A percentile compares a stretch with the other conserved stretches of the same genome.
Evolutionary conservation across 345 rosid genomes (phyloP).

Genomic region (Draba incana): DNA sequence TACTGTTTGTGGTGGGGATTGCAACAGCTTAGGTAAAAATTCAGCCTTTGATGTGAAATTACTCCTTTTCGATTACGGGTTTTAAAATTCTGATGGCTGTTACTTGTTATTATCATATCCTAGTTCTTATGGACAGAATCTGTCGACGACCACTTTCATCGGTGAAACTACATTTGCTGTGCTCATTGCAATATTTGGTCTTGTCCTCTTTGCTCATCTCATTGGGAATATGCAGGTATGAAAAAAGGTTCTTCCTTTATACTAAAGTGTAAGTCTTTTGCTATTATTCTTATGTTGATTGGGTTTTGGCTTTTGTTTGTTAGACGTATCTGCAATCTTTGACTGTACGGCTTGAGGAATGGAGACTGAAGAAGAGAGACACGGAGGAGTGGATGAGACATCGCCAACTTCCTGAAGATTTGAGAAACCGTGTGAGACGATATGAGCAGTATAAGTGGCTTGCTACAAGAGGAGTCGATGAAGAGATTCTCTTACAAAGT

Average conservation of each 20-base stretch:
- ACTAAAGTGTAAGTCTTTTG: neutral
- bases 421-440: conserved; percentile 64
- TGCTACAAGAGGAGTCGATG: conserved; percentile 89
- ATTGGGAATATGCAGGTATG: conserved; percentile 98
- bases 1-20: conserved; percentile 93
- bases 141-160: conserved; percentile 76
- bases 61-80: neutral
- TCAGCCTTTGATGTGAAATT: neutral
- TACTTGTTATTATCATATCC: conserved; percentile 35
- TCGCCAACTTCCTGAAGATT: conserved; percentile 87
- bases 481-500: conserved; percentile 72
- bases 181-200: conserved; percentile 81
- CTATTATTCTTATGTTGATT: conserved; percentile 20
- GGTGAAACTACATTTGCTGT: conserved; percentile 91
- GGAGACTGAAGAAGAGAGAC: conserved; percentile 91
- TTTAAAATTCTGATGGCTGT: conserved; percentile 14
- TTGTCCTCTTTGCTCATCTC: conserved; percentile 86
- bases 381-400: conserved; percentile 98
- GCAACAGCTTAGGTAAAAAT: conserved; percentile 73
- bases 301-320: conserved; percentile 28
- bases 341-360: conserved; percentile 86
- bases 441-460: conserved; percentile 90
- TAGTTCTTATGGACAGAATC: conserved; percentile 92
- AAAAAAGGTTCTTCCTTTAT: neutral
- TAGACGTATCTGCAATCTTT: conserved; percentile 90